Percentiles rank a stretch among this genome's conserved stretches.
Conservation (phyloP, 1,284 basidiomycete genomes). For the Ustilago esculenta region DNA sequence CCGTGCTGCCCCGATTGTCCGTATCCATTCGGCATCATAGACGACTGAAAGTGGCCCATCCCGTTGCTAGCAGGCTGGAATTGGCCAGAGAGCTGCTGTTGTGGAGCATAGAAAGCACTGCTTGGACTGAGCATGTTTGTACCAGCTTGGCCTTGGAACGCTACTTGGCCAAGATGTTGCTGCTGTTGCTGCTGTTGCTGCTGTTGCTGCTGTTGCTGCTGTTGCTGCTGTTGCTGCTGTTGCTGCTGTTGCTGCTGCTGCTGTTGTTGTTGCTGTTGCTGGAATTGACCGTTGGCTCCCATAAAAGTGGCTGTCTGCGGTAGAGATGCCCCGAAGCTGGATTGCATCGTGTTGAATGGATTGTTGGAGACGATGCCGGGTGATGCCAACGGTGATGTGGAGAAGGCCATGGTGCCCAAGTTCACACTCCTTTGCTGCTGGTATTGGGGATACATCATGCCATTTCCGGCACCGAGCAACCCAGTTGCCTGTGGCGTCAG, state of each 20-base stretch:
- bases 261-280: conserved; percentile 30
- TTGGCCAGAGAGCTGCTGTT: conserved; percentile 5
- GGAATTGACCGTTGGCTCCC: conserved; percentile 1
- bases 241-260: too few relatives aligned
- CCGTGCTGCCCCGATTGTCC: conserved; percentile 18
- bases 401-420: conserved; percentile 46
- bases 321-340: conserved; percentile 4
- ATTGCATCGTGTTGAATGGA: conserved; percentile 29
- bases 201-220: too few relatives aligned
- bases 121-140: not conserved
- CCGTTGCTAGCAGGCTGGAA: conserved; percentile 3
- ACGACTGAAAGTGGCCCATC: conserved; percentile 9
- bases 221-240: too few relatives aligned
- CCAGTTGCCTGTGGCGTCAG: conserved; percentile 13
- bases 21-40: conserved; percentile 33
- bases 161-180: not conserved
- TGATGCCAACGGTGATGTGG: conserved; percentile 29
- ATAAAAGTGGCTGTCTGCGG: conserved; percentile 13
- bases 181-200: conserved; percentile 19
- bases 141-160: too few relatives aligned
- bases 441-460: conserved; percentile 30
- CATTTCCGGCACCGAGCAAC: conserved; percentile 25
- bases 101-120: not conserved
- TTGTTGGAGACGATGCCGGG: conserved; percentile 16
- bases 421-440: conserved; percentile 36